phyloP scores from a whole-genome alignment of 208 protist genomes.

The Giardia muris region DNA sequence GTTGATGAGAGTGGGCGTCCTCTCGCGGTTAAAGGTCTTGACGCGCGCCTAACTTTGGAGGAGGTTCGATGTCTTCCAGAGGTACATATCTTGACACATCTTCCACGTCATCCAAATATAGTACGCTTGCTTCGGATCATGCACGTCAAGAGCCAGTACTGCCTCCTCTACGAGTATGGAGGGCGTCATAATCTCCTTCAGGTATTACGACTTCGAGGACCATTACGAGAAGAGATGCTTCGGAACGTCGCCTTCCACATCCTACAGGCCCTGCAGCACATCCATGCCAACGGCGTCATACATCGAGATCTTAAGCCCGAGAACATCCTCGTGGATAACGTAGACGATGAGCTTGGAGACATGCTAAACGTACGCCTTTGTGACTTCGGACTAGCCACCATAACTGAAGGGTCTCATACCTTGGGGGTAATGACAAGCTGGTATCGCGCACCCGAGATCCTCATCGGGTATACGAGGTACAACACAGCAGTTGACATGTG shows the following conservation, averaged over 20 bases:
- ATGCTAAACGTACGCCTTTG: neutral
- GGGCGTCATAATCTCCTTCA: neutral
- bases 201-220: neutral
- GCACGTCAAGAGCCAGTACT: neutral
- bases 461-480: slow-evolving; percentile 12
- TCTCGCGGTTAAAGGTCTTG: neutral
- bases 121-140: neutral
- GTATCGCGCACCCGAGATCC: slow-evolving; percentile 31
- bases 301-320: slow-evolving; percentile 32
- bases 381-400: slow-evolving; percentile 25
- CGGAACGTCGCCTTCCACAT: slow-evolving; percentile 3
- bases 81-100: neutral
- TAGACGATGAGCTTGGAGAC: neutral
- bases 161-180: neutral
- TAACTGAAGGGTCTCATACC: neutral
- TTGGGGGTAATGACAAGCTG: slow-evolving; percentile 28
- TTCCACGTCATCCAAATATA: slow-evolving; percentile 8
- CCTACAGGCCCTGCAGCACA: neutral
- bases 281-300: neutral
- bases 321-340: neutral
- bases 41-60: neutral
- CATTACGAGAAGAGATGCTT: neutral
- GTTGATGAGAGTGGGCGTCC: neutral
- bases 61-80: neutral
- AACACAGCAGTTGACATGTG: slow-evolving; percentile 28